Evolutionary conservation across 108 stramenopile genomes (phyloP), one percentile per base, ranked within the genome.

Genomic region (Fistulifera pelliculosa): DNA sequence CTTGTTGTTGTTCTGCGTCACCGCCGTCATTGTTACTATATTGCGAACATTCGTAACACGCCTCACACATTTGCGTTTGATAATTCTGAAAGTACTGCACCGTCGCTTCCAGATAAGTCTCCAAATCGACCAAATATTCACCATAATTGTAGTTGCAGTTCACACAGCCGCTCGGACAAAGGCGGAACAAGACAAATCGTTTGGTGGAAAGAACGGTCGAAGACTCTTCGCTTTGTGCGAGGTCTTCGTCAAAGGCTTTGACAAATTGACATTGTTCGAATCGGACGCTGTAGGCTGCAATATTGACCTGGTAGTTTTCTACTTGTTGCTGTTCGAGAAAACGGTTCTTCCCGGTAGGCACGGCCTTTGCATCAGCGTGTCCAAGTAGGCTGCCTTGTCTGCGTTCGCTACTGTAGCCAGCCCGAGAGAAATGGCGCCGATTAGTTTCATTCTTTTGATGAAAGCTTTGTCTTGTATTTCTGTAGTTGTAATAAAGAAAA

Each of bases 221-320:
- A 22, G 64, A 63, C 0, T 83, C 79, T 39, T 91, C 73, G 11
- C 80, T 41, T 22, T 55, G 70, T n/a, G 76, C 76, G 12, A 75
- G 56, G 0, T 81, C 84, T 23, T 74, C 82, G 43, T 63, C 60
- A 58, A 74, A 87, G 21, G 80, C 52, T 68, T 85, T 87, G 62
- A 91, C 79, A 62, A 91, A 87, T 55, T 91, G 90, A 54, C 90
- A 91, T 70, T 85, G 68, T 47, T 85, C 66, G 70, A 87, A 91
- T 56, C 81, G 82, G 64, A 91, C 53, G 38, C 80, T 79, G 77
- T 85, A 91, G 24, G 56, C 35, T 42, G 81, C 71, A 47, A 91
- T 77, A 53, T 91, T 85, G 44, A 81, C 70, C 4, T 75, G 66
- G 47, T 61, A 65, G 43, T 64, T 73, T 1, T 75, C 52, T 12